Conservation (phyloP, 2,329 filamentous ascomycete genomes). For the Botrytis cinerea region DNA sequence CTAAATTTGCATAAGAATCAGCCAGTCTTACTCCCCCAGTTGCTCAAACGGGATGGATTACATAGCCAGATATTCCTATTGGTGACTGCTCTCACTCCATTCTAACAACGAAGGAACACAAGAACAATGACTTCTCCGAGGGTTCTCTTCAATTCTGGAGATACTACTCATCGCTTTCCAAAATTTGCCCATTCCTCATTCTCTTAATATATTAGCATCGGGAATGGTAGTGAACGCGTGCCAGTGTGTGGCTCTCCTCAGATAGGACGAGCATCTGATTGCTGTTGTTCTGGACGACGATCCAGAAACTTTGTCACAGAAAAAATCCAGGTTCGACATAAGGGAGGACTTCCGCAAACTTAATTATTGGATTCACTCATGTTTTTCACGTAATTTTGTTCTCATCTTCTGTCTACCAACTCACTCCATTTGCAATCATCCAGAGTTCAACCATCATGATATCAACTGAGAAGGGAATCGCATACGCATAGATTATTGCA, state of each 20-base stretch:
- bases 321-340: background rate
- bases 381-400: background rate
- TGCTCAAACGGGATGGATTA: background rate
- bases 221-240: background rate
- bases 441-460: constrained; percentile 26
- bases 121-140: background rate
- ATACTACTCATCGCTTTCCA: background rate
- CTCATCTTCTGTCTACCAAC: background rate
- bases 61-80: background rate
- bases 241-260: background rate
- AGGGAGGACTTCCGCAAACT: background rate
- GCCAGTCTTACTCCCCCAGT: background rate
- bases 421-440: too few species aligned
- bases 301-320: background rate
- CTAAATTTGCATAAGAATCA: rapidly evolving
- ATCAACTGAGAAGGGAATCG: constrained; percentile 32
- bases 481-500: constrained; percentile 36
- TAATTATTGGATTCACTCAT: too few species aligned
- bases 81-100: background rate
- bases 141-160: too few species aligned
- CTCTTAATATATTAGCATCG: background rate
- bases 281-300: too few species aligned
- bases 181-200: background rate
- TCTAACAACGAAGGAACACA: background rate
- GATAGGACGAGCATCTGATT: background rate